Evolutionary conservation across 2,329 filamentous ascomycete species (phyloP).

Genomic region (Knufia fluminis): DNA sequence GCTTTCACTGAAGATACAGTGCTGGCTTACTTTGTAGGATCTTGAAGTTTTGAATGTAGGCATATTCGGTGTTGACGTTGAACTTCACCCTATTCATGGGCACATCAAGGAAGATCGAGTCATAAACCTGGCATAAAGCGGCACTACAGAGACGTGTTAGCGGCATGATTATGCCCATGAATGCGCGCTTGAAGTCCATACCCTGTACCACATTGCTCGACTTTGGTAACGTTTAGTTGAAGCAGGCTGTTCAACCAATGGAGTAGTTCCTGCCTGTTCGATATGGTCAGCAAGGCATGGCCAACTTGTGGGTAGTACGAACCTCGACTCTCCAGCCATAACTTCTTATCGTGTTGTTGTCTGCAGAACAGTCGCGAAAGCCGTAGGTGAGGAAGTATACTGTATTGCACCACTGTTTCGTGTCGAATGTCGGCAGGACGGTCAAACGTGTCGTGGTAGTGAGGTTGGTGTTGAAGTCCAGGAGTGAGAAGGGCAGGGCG

Average conservation of each 20-base stretch:
- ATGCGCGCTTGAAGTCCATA: conserved; percentile 39
- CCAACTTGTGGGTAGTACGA: neutral
- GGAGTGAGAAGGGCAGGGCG: no score
- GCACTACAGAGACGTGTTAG: conserved; percentile 49
- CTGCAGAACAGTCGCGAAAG: no score
- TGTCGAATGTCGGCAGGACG: no score
- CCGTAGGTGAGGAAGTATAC: no score
- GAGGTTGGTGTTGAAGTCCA: no score
- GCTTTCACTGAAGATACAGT: neutral
- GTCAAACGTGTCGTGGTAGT: no score
- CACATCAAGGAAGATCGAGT: conserved; percentile 93
- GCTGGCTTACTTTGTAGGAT: conserved; percentile 73
- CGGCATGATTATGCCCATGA: neutral
- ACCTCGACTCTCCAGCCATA: conserved; percentile 8
- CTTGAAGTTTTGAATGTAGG: conserved; percentile 98
- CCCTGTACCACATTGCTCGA: conserved; percentile 98
- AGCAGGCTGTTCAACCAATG: conserved; percentile 96
- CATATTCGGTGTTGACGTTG: conserved; percentile 94
- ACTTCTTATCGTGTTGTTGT: neutral
- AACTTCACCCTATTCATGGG: conserved; percentile 97
- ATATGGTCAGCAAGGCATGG: neutral
- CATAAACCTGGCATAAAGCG: conserved; percentile 92
- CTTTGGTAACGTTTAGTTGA: conserved; percentile 95
- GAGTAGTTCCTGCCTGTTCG: conserved; percentile 78
- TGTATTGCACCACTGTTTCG: no score